Evolutionary conservation across 805 yeast genomes (phyloP), one percentile per base, ranked within the genome.

Genomic region (Wickerhamomyces xylosicus): DNA sequence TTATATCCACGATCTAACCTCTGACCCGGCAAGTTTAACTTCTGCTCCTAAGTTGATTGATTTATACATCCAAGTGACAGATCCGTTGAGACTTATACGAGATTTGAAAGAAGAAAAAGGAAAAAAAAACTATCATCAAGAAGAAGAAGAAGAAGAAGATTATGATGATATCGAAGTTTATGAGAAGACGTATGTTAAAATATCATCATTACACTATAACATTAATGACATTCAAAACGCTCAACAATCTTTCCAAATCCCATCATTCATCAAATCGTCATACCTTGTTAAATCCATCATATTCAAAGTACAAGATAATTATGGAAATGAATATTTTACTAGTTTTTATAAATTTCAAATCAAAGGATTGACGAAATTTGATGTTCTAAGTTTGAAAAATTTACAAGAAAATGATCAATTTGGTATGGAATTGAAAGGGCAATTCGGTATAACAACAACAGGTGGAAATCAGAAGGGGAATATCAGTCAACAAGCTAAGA

Each of bases 311-410:
- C 52, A 54, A 19, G 58, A 52, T 10, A 65, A 63, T 38, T 56
- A 62, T 39, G 69, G 69, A 5, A 60, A 62, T 37, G 42, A 48
- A n/a, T 46, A 56, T 15, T 64, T 52, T 37, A 61, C 64, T 2
- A 57, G 69, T 20, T 36, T 63, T 19, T 54, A 58, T 41, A 67
- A 63, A 41, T 62, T 65, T 33, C 49, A 58, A 5, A 49, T 70
- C 10, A 66, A 69, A 41, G 76, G 73, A 1, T 53, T 69, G 13
- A 62, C 67, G 0, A 50, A 53, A 32, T 53, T 58, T 29, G 70
- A 64, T 44, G 35, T 57, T 2, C 37, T 41, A 3, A 41, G 48
- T 7, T 47, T 50, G 10, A 43, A 46, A 5, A 20, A 38, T 15
- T 29, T 50, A 15, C 16, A 47, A 37, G 37, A 37, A 5, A 47